Evolutionary conservation across 2,329 filamentous ascomycete genomes (phyloP).

Genomic region (Fusarium robinianum): DNA sequence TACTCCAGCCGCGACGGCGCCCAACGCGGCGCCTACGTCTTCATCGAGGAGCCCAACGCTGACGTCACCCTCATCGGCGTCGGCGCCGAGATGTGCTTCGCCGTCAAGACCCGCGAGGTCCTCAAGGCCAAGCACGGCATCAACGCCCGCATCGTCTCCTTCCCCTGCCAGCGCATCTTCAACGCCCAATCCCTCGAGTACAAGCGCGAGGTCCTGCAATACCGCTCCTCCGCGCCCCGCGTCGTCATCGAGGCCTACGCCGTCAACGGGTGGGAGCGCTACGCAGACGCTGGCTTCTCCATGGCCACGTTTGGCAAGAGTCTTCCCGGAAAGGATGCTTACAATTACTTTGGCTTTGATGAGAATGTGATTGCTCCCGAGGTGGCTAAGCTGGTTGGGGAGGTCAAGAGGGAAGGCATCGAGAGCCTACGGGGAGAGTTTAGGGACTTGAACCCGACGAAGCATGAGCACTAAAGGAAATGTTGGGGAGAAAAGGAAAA

Average conservation of each 20-base stretch:
- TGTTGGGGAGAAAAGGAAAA: constrained; percentile 11
- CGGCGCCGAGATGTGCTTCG: constrained; percentile 43
- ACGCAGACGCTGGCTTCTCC: constrained; percentile 59
- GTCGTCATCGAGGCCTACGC: constrained; percentile 66
- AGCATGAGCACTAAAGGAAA: constrained; percentile 26
- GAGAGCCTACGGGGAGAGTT: constrained; percentile 41
- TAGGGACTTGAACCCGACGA: constrained; percentile 36
- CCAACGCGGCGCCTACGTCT: constrained; percentile 51
- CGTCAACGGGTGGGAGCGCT: constrained; percentile 62
- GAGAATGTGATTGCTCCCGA: constrained; percentile 46
- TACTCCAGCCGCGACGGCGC: constrained; percentile 48
- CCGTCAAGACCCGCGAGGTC: constrained; percentile 41
- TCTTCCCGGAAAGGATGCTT: constrained; percentile 57
- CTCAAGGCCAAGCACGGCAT: constrained; percentile 47
- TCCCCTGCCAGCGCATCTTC: constrained; percentile 52
- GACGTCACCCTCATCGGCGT: constrained; percentile 51
- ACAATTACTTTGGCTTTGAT: constrained; percentile 61
- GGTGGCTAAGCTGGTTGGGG: constrained; percentile 42
- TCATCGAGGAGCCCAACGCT: constrained; percentile 48
- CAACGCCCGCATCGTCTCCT: constrained; percentile 48
- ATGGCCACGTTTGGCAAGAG: constrained; percentile 61
- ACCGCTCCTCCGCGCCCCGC: constrained; percentile 49
- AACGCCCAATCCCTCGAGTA: constrained; percentile 50
- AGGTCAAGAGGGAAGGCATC: constrained; percentile 38
- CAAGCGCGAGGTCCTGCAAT: constrained; percentile 49